Conservation (phyloP, 1,139 yeast species). For the Sugiyamaella novakii region DNA sequence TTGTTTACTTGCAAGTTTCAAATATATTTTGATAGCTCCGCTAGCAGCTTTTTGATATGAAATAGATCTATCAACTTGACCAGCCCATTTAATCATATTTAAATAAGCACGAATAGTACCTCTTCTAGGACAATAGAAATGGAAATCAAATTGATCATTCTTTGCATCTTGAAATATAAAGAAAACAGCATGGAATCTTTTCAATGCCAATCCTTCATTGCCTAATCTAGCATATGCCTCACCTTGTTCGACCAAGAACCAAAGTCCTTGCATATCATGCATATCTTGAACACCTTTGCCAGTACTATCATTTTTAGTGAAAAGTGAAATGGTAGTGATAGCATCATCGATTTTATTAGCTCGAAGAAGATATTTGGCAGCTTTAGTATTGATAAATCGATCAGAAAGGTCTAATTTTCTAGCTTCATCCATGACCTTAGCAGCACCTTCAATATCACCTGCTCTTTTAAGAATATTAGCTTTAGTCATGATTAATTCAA, state of each 20-base stretch:
- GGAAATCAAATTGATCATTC: slow-evolving; percentile 93
- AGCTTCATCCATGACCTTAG: slow-evolving; percentile 67
- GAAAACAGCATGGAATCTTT: slow-evolving; percentile 70
- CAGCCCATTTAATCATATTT: slow-evolving; percentile 80
- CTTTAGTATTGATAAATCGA: slow-evolving; percentile 84
- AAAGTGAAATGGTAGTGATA: slow-evolving; percentile 68
- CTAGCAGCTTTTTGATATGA: slow-evolving; percentile 67
- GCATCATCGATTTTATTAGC: slow-evolving; percentile 82
- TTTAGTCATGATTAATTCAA: slow-evolving; percentile 76
- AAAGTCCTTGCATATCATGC: slow-evolving; percentile 86
- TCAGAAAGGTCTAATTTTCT: slow-evolving; percentile 83
- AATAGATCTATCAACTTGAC: slow-evolving; percentile 66
- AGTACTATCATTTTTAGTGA: slow-evolving; percentile 79
- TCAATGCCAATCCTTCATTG: slow-evolving; percentile 69
- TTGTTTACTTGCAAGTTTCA: slow-evolving; percentile 44
- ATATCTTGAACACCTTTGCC: slow-evolving; percentile 84
- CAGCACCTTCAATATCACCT: slow-evolving; percentile 64
- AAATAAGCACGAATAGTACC: slow-evolving; percentile 88
- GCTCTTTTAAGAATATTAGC: slow-evolving; percentile 79
- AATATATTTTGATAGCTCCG: slow-evolving; percentile 64
- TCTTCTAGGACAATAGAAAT: slow-evolving; percentile 84
- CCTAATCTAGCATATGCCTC: slow-evolving; percentile 66
- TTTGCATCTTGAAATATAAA: slow-evolving; percentile 70
- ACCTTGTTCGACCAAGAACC: slow-evolving; percentile 86
- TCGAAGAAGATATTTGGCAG: slow-evolving; percentile 80